Base-by-base conservation (phyloP, 208 protist genomes). In the Trichomonas gallinae region DNA sequence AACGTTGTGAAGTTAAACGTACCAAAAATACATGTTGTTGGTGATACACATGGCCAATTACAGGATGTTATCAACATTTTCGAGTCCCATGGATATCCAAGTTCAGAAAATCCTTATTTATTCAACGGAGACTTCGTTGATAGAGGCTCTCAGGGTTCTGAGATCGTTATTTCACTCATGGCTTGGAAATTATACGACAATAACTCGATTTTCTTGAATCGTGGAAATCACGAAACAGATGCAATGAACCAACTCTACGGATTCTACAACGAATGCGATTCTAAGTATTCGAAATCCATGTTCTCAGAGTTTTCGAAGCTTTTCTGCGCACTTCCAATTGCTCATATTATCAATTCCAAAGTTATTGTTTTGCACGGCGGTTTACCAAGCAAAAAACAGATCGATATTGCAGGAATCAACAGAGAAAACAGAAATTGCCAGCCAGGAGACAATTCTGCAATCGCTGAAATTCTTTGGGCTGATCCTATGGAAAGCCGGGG, bases 61-160 rank as follows among this genome's bases (percentile, higher is more conserved):
- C 89, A 96, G 26, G 96, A 96, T 26, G 13, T 96, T 15, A 49
- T 91, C 15, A 45, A 96, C 23, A 93, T 96, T 40, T 96, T 96
- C 40, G 63, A 96, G 45, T 45, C 26, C 2, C 40, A 93, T 49
- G 96, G 96, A 2, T 45, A 96, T 49, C 96, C 96, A 46, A 46
- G 63, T 17, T 13, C 63, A n/a, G 49, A 96, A 46, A 91, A 42
- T 49, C 89, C 85, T 42, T 96, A 96, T 48, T 51, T 96, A 48
- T 96, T 96, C 72, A 96, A 96, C 36, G 96, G 96, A 0, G 96
- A 96, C 44, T 96, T 48, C 48, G 96, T 96, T 49, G 96, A 96
- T 36, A 21, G 96, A 0, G 96, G 96, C 23, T 96, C 85, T 36
- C 15, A 42, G 21, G 96, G 96, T n/a, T 23, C 93, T 42, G 96